Evolutionary conservation across 2,329 filamentous ascomycete species (phyloP).

Genomic region (Didymellaceae sp.): DNA sequence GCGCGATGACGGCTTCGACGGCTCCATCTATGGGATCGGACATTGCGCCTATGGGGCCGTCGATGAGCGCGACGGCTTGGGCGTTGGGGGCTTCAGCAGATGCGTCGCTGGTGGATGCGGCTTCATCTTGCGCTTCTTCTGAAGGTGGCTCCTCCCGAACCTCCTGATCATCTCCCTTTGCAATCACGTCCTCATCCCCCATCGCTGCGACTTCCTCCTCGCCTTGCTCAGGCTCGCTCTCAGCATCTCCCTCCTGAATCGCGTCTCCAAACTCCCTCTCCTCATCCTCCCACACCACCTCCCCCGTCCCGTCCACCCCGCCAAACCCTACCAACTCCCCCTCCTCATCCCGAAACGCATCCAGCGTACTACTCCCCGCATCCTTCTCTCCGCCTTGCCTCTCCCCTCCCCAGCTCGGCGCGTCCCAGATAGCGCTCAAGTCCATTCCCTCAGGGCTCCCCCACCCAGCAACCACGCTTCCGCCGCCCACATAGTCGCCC

Average conservation of each 20-base stretch:
- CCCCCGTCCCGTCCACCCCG: background rate
- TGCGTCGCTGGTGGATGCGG: no score
- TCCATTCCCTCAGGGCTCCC: background rate
- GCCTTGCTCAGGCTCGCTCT: no score
- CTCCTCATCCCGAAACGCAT: background rate
- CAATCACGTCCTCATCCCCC: background rate
- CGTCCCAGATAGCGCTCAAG: background rate
- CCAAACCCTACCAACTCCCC: background rate
- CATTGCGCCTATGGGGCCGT: no score
- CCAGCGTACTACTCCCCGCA: background rate
- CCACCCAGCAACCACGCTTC: conserved; percentile 4
- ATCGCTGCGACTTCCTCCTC: no score
- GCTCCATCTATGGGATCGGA: no score
- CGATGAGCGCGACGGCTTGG: background rate
- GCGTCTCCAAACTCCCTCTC: background rate
- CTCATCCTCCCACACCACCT: conserved; percentile 5
- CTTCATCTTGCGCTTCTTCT: no score
- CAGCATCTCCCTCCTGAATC: background rate
- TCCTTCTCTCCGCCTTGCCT: background rate
- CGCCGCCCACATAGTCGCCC: background rate
- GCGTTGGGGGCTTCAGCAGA: background rate
- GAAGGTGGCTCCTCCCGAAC: no score
- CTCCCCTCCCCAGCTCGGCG: conserved; percentile 5
- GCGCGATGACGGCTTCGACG: no score
- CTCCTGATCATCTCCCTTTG: no score